phyloP scores from a whole-genome alignment of 176 grass and related monocot species.

The Ensete glaucum region DNA sequence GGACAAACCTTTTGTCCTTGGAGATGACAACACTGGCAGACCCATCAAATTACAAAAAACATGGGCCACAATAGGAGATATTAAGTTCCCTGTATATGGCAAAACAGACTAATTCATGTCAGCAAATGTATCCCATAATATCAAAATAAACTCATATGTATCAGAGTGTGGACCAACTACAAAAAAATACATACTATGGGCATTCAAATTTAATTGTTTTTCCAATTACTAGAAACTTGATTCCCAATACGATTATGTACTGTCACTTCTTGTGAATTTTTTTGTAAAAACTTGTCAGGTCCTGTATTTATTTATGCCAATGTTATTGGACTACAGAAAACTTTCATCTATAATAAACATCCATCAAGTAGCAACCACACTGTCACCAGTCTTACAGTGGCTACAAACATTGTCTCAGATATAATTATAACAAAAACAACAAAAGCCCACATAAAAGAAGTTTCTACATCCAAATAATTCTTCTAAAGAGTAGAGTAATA shows the following conservation, averaged over 20 bases:
- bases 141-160: background rate
- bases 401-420: background rate
- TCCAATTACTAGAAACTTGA: background rate
- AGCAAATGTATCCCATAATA: conserved; percentile 4
- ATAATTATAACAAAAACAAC: background rate
- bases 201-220: background rate
- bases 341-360: too few relatives aligned
- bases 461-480: background rate
- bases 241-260: background rate
- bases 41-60: conserved; percentile 91
- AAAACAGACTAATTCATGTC: conserved; percentile 13
- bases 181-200: background rate
- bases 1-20: conserved; percentile 42
- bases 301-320: too few relatives aligned
- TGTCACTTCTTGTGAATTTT: background rate
- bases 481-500: background rate
- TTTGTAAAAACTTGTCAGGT: too few relatives aligned
- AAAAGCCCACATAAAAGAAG: background rate
- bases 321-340: too few relatives aligned
- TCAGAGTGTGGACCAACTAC: background rate
- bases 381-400: background rate
- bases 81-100: conserved; percentile 40
- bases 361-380: too few relatives aligned
- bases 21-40: conserved; percentile 47
- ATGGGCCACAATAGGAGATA: conserved; percentile 70